A percentile compares a stretch with the other conserved stretches of the same genome.
phyloP scores from a whole-genome alignment of 2,329 filamentous ascomycete genomes.

The Diaporthe batatas region DNA sequence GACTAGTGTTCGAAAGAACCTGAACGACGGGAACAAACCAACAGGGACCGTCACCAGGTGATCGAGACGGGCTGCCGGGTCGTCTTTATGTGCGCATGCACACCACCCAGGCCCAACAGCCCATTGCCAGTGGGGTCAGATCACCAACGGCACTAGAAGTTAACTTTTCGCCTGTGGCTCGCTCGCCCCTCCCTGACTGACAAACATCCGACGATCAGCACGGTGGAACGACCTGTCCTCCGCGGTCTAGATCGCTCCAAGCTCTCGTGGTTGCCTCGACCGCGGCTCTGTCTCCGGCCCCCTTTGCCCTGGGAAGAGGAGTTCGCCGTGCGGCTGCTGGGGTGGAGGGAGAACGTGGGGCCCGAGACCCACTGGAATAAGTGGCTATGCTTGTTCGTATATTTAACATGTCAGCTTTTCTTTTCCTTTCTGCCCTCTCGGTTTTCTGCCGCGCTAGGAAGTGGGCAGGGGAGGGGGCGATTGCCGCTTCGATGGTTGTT shows the following conservation, averaged over 20 bases:
- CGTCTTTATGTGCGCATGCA: not conserved
- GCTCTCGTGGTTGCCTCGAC: slow-evolving; percentile 11
- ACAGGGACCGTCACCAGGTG: not conserved
- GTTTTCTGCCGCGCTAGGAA: not conserved
- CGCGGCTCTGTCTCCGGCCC: slow-evolving; percentile 22
- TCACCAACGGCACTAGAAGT: not conserved
- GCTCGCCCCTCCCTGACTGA: not conserved
- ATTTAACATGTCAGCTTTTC: slow-evolving; percentile 15
- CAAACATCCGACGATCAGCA: not conserved
- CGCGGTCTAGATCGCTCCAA: slow-evolving; percentile 14
- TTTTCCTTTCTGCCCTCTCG: not conserved
- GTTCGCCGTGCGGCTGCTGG: not conserved
- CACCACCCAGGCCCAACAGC: not conserved
- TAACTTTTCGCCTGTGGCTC: not conserved
- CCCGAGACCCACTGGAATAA: slow-evolving; percentile 27
- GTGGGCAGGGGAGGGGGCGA: not conserved
- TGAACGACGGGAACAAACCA: too few species aligned
- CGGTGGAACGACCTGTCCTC: not conserved
- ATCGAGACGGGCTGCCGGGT: not conserved
- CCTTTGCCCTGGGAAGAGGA: not conserved
- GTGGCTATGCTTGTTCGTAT: slow-evolving; percentile 28
- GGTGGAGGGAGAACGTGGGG: slow-evolving; percentile 6
- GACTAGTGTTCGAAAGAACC: not conserved
- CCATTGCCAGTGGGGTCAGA: not conserved
- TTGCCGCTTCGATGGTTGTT: not conserved